A percentile compares a stretch with the other conserved stretches of the same genome.
Evolutionary conservation across 768 basidiomycete species (phyloP).

Genomic region (Dacryopinax spathularia): DNA sequence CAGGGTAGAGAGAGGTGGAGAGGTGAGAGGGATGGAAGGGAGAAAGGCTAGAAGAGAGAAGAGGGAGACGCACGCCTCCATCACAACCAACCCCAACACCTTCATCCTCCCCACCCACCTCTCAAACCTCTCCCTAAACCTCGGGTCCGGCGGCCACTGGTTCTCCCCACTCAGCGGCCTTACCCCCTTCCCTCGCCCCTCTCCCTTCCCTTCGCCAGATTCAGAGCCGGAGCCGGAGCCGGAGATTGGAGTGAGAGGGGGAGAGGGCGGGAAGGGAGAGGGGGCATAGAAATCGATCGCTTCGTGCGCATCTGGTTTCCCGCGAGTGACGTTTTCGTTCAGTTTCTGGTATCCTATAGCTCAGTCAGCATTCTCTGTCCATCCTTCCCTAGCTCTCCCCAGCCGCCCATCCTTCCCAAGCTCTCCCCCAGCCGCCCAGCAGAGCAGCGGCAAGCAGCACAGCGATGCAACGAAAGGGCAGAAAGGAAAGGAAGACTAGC

Average conservation of each 20-base stretch:
- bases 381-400: no score
- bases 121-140: slow-evolving; percentile 52
- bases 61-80: slow-evolving; percentile 57
- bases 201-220: no score
- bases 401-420: no score
- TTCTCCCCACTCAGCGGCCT: slow-evolving; percentile 72
- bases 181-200: slow-evolving; percentile 51
- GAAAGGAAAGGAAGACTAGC: slow-evolving; percentile 5
- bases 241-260: neutral
- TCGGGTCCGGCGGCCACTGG: slow-evolving; percentile 54
- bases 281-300: slow-evolving; percentile 71
- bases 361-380: neutral
- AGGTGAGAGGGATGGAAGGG: neutral
- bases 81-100: slow-evolving; percentile 58
- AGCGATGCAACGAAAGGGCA: neutral
- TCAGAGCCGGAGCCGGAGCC: no score
- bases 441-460: neutral
- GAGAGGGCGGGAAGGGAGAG: slow-evolving; percentile 3
- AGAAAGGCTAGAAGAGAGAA: neutral
- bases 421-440: no score
- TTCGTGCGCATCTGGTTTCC: slow-evolving; percentile 67
- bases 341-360: slow-evolving; percentile 61
- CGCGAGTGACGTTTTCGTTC: slow-evolving; percentile 75
- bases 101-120: slow-evolving; percentile 80
- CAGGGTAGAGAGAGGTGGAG: no score